phyloP scores from a whole-genome alignment of 345 rosid species.

The Moringa oleifera region DNA sequence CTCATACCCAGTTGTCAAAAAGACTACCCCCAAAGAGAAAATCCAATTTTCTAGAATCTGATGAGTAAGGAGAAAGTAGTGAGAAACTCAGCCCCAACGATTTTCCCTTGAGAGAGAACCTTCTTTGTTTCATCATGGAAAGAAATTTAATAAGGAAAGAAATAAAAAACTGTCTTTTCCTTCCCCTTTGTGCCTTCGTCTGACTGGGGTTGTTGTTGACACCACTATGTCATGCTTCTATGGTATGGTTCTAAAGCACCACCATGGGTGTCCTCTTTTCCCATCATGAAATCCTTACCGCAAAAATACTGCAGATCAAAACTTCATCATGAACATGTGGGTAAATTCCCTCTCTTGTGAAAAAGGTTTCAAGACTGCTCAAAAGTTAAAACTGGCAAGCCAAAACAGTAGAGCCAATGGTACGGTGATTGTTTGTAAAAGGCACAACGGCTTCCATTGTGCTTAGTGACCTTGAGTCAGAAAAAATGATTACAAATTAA shows the following conservation, averaged over 20 bases:
- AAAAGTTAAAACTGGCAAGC: not conserved
- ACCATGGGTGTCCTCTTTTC: not conserved
- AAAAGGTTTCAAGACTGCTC: no score
- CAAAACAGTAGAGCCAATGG: not conserved
- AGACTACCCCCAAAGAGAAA: slow-evolving; percentile 2
- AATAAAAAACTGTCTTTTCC: not conserved
- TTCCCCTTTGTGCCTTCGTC: not conserved
- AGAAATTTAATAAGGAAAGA: no score
- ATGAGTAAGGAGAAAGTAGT: slow-evolving; percentile 3
- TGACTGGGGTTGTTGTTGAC: slow-evolving; percentile 4
- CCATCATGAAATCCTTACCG: slow-evolving; percentile 11
- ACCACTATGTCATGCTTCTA: not conserved
- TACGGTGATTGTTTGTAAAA: slow-evolving; percentile 4
- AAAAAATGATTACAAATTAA: no score
- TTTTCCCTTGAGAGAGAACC: slow-evolving; percentile 9
- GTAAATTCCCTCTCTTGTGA: not conserved
- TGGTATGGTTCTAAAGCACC: slow-evolving; percentile 8
- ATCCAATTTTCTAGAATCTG: slow-evolving; percentile 22
- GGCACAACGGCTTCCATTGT: not conserved
- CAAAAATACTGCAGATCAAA: not conserved
- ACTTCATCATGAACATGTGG: not conserved
- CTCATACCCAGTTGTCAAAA: slow-evolving; percentile 8
- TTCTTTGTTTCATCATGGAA: slow-evolving; percentile 8
- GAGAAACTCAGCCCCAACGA: slow-evolving; percentile 21
- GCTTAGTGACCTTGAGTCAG: no score